Evolutionary conservation across 257 asterid species (phyloP).

Genomic region (Striga asiatica): DNA sequence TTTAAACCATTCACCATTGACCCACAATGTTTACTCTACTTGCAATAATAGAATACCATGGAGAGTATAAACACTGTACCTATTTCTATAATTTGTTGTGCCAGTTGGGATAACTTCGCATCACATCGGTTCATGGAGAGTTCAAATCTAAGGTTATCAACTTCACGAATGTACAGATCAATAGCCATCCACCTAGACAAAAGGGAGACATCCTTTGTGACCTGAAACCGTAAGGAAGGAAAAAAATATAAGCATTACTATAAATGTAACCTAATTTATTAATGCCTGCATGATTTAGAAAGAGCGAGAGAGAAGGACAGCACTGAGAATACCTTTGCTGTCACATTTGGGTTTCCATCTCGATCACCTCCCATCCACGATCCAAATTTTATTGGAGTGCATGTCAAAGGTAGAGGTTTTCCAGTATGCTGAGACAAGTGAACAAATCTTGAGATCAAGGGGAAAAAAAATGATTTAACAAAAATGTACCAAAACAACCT

Average conservation of each 20-base stretch:
- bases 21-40: too few species aligned
- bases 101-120: slow-evolving; percentile 47
- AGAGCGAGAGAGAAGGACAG: background rate
- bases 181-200: slow-evolving; percentile 98
- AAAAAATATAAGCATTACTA: background rate
- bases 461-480: slow-evolving; percentile 1
- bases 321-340: slow-evolving; percentile 61
- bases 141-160: slow-evolving; percentile 87
- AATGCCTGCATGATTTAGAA: background rate
- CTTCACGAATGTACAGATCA: slow-evolving; percentile 79
- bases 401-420: slow-evolving; percentile 78
- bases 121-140: slow-evolving; percentile 89
- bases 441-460: slow-evolving; percentile 14
- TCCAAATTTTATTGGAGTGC: slow-evolving; percentile 97
- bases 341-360: slow-evolving; percentile 97
- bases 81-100: slow-evolving; percentile 69
- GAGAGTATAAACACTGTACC: slow-evolving; percentile 23
- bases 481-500: slow-evolving; percentile 38
- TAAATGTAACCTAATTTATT: background rate
- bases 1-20: slow-evolving; percentile 5
- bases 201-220: slow-evolving; percentile 79
- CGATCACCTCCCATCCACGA: slow-evolving; percentile 99
- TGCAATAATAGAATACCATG: too few species aligned
- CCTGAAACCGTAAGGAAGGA: slow-evolving; percentile 36
- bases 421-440: slow-evolving; percentile 71